These are phyloP conservation scores for Plasmodium adleri DNA, from an alignment of 169 alveolate species.

Conservation along the genomic window DNA sequence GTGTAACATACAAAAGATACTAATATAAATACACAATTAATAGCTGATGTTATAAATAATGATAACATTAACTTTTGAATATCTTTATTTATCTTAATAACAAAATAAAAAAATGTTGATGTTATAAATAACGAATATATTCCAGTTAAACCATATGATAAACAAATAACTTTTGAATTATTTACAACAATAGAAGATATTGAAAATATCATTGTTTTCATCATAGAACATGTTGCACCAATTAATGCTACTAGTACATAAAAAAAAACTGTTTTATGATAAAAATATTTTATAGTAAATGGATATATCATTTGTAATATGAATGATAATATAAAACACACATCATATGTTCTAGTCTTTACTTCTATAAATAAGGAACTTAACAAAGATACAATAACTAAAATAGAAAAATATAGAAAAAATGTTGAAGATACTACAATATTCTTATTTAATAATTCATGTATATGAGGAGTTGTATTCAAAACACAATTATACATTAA, in stretches of 20 bases:
- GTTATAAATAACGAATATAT: conserved; percentile 48
- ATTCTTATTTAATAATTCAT: conserved; percentile 47
- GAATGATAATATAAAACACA: conserved; percentile 53
- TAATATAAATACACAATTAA: conserved; percentile 34
- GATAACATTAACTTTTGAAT: conserved; percentile 19
- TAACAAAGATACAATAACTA: conserved; percentile 40
- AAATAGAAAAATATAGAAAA: conserved; percentile 52
- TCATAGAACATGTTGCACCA: conserved; percentile 55
- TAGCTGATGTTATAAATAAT: conserved; percentile 39
- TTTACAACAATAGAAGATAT: conserved; percentile 45
- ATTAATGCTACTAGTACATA: conserved; percentile 20
- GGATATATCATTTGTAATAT: conserved; percentile 38
- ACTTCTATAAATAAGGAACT: conserved; percentile 67
- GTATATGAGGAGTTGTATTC: conserved; percentile 73
- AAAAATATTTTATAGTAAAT: conserved; percentile 31
- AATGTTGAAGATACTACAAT: conserved; percentile 51
- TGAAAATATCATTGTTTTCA: conserved; percentile 72
- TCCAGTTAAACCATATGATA: conserved; percentile 72
- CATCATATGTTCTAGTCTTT: conserved; percentile 36
- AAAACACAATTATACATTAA: conserved; percentile 51
- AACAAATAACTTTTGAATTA: conserved; percentile 51
- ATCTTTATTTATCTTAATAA: conserved; percentile 29
- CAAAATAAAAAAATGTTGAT: conserved; percentile 50
- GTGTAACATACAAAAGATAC: conserved; percentile 38
- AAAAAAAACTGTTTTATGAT: conserved; percentile 33